Evolutionary conservation across 2,329 filamentous ascomycete species (phyloP).

Genomic region (Scedosporium boydii): DNA sequence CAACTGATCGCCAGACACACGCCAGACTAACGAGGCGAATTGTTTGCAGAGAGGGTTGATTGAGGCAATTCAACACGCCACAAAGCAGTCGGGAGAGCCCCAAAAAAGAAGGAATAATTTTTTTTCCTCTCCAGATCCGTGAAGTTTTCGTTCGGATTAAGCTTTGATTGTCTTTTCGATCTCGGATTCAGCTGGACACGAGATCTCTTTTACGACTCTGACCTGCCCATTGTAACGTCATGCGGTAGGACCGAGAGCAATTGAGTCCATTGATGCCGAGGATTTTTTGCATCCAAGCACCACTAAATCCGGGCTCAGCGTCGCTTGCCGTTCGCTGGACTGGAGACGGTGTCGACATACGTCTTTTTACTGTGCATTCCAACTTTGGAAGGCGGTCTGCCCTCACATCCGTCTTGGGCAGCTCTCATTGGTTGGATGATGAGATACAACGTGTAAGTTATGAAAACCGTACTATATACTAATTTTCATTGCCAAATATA

Average conservation of each 20-base stretch:
- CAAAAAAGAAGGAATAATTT: neutral
- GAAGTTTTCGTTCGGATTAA: neutral
- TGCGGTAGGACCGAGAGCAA: slow-evolving; percentile 4
- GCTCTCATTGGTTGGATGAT: neutral
- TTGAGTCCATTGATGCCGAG: neutral
- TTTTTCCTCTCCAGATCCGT: neutral
- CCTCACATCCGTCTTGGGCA: neutral
- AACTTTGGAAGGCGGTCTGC: neutral
- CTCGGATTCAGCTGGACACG: neutral
- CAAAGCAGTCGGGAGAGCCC: neutral
- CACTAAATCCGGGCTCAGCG: no score
- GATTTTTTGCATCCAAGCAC: neutral
- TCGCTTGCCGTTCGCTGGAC: no score
- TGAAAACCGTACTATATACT: neutral
- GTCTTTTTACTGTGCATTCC: neutral
- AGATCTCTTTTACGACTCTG: neutral
- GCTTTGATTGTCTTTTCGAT: neutral
- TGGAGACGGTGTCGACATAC: neutral
- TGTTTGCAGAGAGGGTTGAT: neutral
- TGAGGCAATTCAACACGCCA: neutral
- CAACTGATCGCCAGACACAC: neutral
- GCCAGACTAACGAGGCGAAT: neutral
- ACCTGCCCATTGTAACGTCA: slow-evolving; percentile 5
- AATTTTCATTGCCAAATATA: neutral
- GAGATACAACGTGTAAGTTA: neutral